Conservation (phyloP, 1,284 basidiomycete species). For the Microstroma glucosiphilum region DNA sequence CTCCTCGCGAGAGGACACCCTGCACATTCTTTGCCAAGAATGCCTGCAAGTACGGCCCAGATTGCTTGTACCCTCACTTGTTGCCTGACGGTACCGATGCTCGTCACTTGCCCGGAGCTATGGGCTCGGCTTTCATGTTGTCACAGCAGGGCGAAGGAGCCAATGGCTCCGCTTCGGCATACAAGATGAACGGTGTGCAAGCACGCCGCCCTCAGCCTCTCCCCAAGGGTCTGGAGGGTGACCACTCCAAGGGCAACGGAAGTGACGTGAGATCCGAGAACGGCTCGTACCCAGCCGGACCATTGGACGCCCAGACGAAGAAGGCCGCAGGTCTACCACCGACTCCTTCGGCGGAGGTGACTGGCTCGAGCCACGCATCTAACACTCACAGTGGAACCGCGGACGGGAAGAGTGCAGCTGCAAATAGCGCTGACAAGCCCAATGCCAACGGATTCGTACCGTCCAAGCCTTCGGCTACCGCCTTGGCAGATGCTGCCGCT, state of each 20-base stretch:
- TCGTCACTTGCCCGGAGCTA: constrained; percentile 12
- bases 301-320: constrained; percentile 18
- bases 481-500: constrained; percentile 15
- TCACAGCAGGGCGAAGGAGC: too few species aligned
- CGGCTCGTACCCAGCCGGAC: too few species aligned
- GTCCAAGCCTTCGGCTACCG: constrained; percentile 6
- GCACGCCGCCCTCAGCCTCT: too few species aligned
- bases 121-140: neutral
- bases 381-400: too few species aligned
- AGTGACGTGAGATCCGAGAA: too few species aligned
- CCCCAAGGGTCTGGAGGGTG: too few species aligned
- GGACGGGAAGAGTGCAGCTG: neutral
- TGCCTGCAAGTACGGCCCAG: constrained; percentile 43
- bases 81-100: constrained; percentile 47
- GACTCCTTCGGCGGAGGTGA: neutral
- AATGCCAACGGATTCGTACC: constrained; percentile 2
- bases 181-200: too few species aligned
- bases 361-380: neutral
- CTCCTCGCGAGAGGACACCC: constrained; percentile 12
- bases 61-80: constrained; percentile 49
- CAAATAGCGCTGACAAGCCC: neutral
- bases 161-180: too few species aligned
- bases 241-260: too few species aligned
- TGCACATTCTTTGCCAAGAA: constrained; percentile 47
- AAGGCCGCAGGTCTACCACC: constrained; percentile 6